These are phyloP conservation scores for Penicillium subrubescens DNA, from an alignment of 495 filamentous ascomycete species.

Conservation along the genomic window DNA sequence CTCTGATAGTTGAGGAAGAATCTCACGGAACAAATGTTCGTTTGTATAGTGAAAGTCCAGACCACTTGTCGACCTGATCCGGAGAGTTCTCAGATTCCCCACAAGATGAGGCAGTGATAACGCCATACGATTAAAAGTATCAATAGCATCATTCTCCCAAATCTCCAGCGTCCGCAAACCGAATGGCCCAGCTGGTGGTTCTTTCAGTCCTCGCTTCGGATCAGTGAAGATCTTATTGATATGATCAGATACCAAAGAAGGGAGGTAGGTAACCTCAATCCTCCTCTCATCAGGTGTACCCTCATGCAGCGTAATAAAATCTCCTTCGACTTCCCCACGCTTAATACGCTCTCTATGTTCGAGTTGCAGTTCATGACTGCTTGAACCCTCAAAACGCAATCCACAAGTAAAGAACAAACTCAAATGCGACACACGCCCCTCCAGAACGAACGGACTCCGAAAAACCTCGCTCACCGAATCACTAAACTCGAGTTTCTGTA, in stretches of 20 bases:
- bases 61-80: conserved; percentile 24
- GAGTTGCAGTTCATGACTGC: conserved; percentile 7
- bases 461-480: conserved; percentile 17
- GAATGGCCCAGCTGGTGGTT: conserved; percentile 3
- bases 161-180: conserved; percentile 26
- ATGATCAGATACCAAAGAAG: conserved; percentile 11
- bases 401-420: conserved; percentile 21
- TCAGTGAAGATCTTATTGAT: conserved; percentile 15
- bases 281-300: conserved; percentile 7
- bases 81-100: conserved; percentile 19
- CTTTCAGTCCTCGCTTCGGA: conserved; percentile 6
- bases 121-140: conserved; percentile 25
- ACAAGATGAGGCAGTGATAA: conserved; percentile 27
- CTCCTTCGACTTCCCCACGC: conserved; percentile 14
- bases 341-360: conserved; percentile 14
- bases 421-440: conserved; percentile 27
- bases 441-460: conserved; percentile 21
- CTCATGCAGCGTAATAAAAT: conserved; percentile 7
- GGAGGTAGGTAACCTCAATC: conserved; percentile 17
- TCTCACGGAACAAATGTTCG: conserved; percentile 10
- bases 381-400: conserved; percentile 31
- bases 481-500: conserved; percentile 18
- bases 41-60: conserved; percentile 17
- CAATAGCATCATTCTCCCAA: conserved; percentile 28
- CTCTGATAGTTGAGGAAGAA: conserved; percentile 15